Percentiles rank a stretch among this genome's conserved stretches.
phyloP scores from a whole-genome alignment of 805 yeast genomes.

The Lipomyces chichibuensis region DNA sequence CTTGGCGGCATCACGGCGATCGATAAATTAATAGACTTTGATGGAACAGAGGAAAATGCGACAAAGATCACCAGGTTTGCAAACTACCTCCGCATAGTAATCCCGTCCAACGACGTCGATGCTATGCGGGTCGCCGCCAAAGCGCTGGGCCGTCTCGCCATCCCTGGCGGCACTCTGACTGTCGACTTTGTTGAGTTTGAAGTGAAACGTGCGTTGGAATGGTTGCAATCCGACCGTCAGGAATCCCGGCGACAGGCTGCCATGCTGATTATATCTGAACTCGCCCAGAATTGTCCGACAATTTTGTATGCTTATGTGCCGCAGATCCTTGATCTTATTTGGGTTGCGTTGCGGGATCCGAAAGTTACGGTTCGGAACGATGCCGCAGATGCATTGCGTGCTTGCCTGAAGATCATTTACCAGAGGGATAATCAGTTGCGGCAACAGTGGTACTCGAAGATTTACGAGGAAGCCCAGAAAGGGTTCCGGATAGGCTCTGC shows the following conservation, averaged over 20 bases:
- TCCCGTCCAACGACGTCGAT: conserved; percentile 78
- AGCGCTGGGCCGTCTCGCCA: conserved; percentile 85
- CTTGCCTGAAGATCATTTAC: conserved; percentile 76
- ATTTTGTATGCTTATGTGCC: conserved; percentile 75
- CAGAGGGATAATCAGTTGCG: conserved; percentile 74
- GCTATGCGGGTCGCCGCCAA: conserved; percentile 86
- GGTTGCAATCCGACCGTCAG: conserved; percentile 86
- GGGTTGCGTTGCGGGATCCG: conserved; percentile 84
- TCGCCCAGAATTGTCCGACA: conserved; percentile 87
- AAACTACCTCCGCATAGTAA: conserved; percentile 78
- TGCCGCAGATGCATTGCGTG: conserved; percentile 77
- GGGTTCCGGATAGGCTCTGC: conserved; percentile 55
- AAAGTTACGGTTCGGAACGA: conserved; percentile 76
- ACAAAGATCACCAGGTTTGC: conserved; percentile 88
- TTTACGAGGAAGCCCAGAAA: conserved; percentile 67
- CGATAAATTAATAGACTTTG: conserved; percentile 81
- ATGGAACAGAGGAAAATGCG: conserved; percentile 79
- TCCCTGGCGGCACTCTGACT: conserved; percentile 85
- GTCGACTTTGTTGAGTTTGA: conserved; percentile 93
- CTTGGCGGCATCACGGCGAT: conserved; percentile 92
- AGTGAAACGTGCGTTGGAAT: conserved; percentile 84
- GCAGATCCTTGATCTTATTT: conserved; percentile 76
- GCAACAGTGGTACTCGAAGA: conserved; percentile 71
- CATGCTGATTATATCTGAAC: conserved; percentile 73
- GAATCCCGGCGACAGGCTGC: conserved; percentile 81